These are phyloP conservation scores for Gnetum montanum DNA, from an alignment of 75 land plant genomes.

Conservation along the genomic window DNA sequence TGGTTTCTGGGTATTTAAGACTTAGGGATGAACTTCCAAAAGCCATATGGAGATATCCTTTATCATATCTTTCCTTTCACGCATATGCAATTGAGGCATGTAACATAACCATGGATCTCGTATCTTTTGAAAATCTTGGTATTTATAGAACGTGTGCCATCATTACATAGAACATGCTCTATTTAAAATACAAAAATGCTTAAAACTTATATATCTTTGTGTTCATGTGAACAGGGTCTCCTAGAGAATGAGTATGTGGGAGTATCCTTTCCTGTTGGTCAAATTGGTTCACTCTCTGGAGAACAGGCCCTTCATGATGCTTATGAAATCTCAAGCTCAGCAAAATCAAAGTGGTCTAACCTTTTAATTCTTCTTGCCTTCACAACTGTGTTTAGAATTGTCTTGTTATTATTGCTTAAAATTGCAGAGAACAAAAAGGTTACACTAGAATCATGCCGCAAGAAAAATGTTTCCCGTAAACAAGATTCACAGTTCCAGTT, in stretches of 20 bases:
- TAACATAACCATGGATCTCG: no score
- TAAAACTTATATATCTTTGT: no score
- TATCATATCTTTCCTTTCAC: slow-evolving; percentile 39
- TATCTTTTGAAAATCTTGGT: not conserved
- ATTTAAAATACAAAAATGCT: no score
- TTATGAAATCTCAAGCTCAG: slow-evolving; percentile 37
- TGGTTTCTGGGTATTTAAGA: slow-evolving; percentile 48
- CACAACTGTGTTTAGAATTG: slow-evolving; percentile 46
- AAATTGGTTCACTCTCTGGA: slow-evolving; percentile 48
- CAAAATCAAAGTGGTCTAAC: slow-evolving; percentile 60
- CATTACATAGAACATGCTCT: no score
- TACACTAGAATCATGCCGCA: not conserved
- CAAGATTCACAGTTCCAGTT: not conserved
- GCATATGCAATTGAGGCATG: slow-evolving; percentile 36
- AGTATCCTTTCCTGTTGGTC: slow-evolving; percentile 52
- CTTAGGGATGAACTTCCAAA: slow-evolving; percentile 30
- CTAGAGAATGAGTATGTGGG: slow-evolving; percentile 69
- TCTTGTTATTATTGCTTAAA: slow-evolving; percentile 33
- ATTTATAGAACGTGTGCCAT: no score
- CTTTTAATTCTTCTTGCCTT: slow-evolving; percentile 44
- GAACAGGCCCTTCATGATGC: slow-evolving; percentile 39
- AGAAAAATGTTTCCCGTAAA: not conserved
- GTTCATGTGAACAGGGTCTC: slow-evolving; percentile 38
- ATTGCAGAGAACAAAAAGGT: slow-evolving; percentile 15
- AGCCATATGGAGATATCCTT: slow-evolving; percentile 40